phyloP scores from a whole-genome alignment of 108 stramenopile species.

The Cylindrotheca closterium region DNA sequence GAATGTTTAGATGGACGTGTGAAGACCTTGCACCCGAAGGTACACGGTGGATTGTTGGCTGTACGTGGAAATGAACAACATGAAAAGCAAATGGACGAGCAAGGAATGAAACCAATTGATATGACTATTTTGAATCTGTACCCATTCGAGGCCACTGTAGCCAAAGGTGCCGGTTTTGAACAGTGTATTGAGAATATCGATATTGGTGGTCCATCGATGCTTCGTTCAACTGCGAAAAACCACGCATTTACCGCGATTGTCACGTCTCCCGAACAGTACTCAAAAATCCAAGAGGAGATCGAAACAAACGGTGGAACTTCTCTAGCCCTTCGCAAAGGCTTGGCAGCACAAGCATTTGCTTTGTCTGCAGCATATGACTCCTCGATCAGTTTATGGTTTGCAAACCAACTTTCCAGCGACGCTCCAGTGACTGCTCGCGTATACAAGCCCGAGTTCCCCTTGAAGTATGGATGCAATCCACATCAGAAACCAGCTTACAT shows the following conservation, averaged over 20 bases:
- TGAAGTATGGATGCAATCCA: conserved; percentile 99
- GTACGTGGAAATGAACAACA: conserved; percentile 94
- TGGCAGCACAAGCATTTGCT: conserved; percentile 94
- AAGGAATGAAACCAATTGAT: conserved; percentile 94
- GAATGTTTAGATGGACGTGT: conserved; percentile 98
- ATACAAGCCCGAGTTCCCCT: conserved; percentile 84
- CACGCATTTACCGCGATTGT: conserved; percentile 95
- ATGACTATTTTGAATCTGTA: conserved; percentile 98
- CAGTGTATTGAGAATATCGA: conserved; percentile 99
- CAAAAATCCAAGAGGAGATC: conserved; percentile 70
- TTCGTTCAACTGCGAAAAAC: conserved; percentile 97
- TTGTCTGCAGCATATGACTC: conserved; percentile 92
- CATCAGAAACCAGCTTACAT: conserved; percentile 95
- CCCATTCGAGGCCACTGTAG: conserved; percentile 95
- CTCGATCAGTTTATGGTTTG: conserved; percentile 91
- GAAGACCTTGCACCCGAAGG: conserved; percentile 98
- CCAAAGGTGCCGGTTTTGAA: conserved; percentile 83
- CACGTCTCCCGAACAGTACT: conserved; percentile 90
- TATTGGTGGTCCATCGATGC: conserved; percentile 99
- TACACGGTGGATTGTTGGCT: conserved; percentile 94
- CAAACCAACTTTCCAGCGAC: conserved; percentile 54
- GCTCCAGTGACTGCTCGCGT: conserved; percentile 70
- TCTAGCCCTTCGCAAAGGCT: conserved; percentile 69
- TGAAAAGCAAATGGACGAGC: conserved; percentile 84
- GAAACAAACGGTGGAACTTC: conserved; percentile 83